Base-by-base conservation (phyloP, 2,329 filamentous ascomycete species). In the Talaromyces sp. region DNA sequence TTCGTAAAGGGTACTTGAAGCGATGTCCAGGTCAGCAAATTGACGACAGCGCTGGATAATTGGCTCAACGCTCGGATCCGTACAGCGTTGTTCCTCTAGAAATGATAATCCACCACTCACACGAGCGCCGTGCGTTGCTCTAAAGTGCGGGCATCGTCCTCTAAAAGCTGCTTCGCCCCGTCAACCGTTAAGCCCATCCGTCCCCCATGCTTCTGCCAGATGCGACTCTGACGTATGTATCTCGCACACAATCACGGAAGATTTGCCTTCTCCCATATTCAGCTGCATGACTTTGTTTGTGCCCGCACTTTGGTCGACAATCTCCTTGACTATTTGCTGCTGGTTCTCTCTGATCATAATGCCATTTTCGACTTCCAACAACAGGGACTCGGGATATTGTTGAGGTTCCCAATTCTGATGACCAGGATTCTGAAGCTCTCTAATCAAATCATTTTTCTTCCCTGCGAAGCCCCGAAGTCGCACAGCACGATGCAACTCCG, bases 231-330 rank as follows among this genome's bases (percentile, higher is more conserved):
- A 0, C 71, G 71, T 29, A 83, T 73, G 68, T 83, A 84, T 0
- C 85, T 80, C 0, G n/a, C n/a, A n/a, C 0, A 89, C 81, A 58
- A 93, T 91, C 1, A 91, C 85, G 0, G 88, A 89, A 0, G 87
- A 87, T 68, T 91, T 91, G 0, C 89, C 89, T 70, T 90, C 84
- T 0, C 89, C 89, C 88, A 91, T 91, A 68, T 90, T 90, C 1
- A 91, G 73, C 69, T 91, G 88, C 78, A 90, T 83, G 0, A 88
- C 83, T 0, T 81, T 73, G 68, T 88, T 90, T 0, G 72, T 31
- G 0, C 70, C 72, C 0, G 71, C 71, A 0, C 72, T 69, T 0
- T 82, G 81, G 15, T 61, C 19, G 13, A 64, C 83, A 85, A 92
- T 91, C 22, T 82, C 71, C 0, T 65, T 53, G 0, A 88, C 85